phyloP scores from a whole-genome alignment of 768 basidiomycete genomes.

The Boletus vermiculosoides region DNA sequence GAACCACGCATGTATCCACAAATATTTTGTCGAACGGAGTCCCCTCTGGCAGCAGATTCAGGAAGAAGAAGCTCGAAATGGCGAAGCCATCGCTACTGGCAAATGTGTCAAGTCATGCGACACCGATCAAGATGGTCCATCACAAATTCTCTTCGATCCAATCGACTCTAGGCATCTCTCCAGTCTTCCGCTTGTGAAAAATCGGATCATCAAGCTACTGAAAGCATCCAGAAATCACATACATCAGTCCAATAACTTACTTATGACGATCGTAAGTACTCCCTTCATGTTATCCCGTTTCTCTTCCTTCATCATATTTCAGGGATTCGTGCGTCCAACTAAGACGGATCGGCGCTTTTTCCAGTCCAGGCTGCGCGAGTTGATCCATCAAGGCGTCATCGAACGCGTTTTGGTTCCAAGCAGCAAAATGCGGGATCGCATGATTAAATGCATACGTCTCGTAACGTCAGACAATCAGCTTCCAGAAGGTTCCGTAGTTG shows the following conservation, averaged over 20 bases:
- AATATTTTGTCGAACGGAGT: conserved; percentile 76
- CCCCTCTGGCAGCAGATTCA: conserved; percentile 75
- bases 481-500: conserved; percentile 37
- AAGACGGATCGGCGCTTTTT: conserved; percentile 84
- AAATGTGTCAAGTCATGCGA: conserved; percentile 12
- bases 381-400: conserved; percentile 69
- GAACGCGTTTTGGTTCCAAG: conserved; percentile 74
- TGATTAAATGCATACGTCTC: conserved; percentile 67
- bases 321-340: conserved; percentile 77
- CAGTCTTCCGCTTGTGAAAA: conserved; percentile 68
- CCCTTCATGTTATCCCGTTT: not conserved
- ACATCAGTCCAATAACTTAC: conserved; percentile 71
- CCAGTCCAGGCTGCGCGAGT: conserved; percentile 66
- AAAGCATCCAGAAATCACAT: conserved; percentile 67
- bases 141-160: conserved; percentile 56
- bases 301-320: conserved; percentile 2
- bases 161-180: conserved; percentile 79
- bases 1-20: conserved; percentile 77
- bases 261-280: conserved; percentile 67
- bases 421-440: conserved; percentile 44
- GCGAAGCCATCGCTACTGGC: conserved; percentile 16
- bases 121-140: conserved; percentile 17
- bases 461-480: conserved; percentile 41
- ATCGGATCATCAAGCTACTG: conserved; percentile 69
- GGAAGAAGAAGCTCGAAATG: conserved; percentile 57